A percentile compares a stretch with the other conserved stretches of the same genome.
phyloP scores from a whole-genome alignment of 257 asterid species.

The Euphrasia confusa region DNA sequence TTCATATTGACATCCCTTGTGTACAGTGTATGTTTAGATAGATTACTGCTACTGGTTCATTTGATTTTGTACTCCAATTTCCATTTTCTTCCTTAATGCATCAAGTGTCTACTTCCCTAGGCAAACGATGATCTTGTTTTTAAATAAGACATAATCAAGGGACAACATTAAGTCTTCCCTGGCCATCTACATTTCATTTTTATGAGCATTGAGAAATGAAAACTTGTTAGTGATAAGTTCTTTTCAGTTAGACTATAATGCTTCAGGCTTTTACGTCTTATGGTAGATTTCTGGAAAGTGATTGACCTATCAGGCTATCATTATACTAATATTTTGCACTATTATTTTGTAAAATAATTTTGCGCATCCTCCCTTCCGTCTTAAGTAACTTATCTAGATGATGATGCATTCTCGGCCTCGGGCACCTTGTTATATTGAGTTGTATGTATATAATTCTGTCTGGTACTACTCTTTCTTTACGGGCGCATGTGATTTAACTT shows the following conservation, averaged over 20 bases:
- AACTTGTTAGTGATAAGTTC: background rate
- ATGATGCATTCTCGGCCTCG: too few species aligned
- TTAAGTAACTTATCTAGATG: slow-evolving; percentile 4
- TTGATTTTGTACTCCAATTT: background rate
- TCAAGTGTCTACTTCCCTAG: background rate
- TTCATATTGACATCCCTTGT: background rate
- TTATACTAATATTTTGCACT: background rate
- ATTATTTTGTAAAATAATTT: background rate
- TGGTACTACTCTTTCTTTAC: background rate
- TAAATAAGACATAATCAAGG: background rate
- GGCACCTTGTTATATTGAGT: slow-evolving; percentile 2
- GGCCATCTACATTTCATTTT: background rate
- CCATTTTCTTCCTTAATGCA: background rate
- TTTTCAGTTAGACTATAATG: background rate
- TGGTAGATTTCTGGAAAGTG: background rate
- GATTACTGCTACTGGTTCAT: background rate
- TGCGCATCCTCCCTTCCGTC: background rate
- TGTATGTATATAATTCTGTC: background rate
- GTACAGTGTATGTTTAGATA: background rate
- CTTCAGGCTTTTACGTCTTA: background rate
- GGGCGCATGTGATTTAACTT: slow-evolving; percentile 10
- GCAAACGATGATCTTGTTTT: background rate
- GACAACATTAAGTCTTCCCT: background rate
- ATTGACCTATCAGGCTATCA: background rate
- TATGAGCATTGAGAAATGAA: slow-evolving; percentile 11